phyloP scores from a whole-genome alignment of 768 basidiomycete genomes.

The Auriculariales sp. region DNA sequence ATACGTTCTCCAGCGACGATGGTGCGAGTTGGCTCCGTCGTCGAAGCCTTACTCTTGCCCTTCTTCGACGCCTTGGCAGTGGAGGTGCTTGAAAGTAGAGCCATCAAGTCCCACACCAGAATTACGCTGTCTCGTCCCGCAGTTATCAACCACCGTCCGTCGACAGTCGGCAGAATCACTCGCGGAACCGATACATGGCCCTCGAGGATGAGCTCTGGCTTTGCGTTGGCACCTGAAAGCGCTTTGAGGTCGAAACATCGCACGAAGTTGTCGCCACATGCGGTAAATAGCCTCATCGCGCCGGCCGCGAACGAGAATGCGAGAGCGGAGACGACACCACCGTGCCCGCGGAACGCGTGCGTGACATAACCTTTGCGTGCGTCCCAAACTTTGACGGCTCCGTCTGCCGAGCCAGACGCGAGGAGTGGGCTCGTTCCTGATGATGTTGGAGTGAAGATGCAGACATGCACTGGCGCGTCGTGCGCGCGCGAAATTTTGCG shows the following conservation, averaged over 20 bases:
- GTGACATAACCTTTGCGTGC: slow-evolving; percentile 77
- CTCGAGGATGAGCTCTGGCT: slow-evolving; percentile 72
- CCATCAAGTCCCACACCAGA: slow-evolving; percentile 75
- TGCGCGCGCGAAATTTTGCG: slow-evolving; percentile 77
- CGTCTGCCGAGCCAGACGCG: slow-evolving; percentile 93
- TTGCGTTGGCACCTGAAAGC: slow-evolving; percentile 39
- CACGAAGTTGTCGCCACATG: slow-evolving; percentile 81
- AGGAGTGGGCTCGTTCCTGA: slow-evolving; percentile 82
- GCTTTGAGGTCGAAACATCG: slow-evolving; percentile 77
- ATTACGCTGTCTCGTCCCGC: slow-evolving; percentile 90
- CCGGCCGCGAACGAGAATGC: slow-evolving; percentile 38
- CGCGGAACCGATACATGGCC: slow-evolving; percentile 93
- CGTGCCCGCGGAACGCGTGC: slow-evolving; percentile 91
- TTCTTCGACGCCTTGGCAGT: slow-evolving; percentile 22
- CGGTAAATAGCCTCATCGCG: slow-evolving; percentile 74
- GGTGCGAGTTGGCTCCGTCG: slow-evolving; percentile 56
- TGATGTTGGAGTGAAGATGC: slow-evolving; percentile 65
- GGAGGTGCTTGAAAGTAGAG: slow-evolving; percentile 12
- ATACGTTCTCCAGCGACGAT: slow-evolving; percentile 74
- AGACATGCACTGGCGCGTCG: slow-evolving; percentile 87
- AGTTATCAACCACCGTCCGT: slow-evolving; percentile 82
- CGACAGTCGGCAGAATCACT: slow-evolving; percentile 68
- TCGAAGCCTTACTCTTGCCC: slow-evolving; percentile 28
- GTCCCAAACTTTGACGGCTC: slow-evolving; percentile 95
- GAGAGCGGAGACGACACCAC: slow-evolving; percentile 90